Base-by-base conservation (phyloP, 306 rosid species). In the Vigna hirtella region DNA sequence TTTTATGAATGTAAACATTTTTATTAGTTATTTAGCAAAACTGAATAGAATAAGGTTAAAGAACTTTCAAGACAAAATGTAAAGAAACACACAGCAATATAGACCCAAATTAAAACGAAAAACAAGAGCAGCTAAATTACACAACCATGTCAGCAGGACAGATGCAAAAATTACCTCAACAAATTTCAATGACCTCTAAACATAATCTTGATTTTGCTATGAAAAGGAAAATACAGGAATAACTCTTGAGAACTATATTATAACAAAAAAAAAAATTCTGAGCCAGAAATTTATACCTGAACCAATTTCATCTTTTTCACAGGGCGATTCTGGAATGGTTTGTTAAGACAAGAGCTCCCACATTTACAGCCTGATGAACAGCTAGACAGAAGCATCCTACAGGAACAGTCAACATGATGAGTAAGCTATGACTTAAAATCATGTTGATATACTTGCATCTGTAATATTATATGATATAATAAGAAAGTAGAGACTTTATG, bases 281-380 rank as follows among this genome's bases (percentile, higher is more conserved):
- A 76, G 56, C 34, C 61, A 69, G 62, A 61, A 73, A 26, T 43
- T 73, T 66, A 24, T 90, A 94, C 98, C 98, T 87, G 67, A 58
- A 94, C 91, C 84, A 92, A 85, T 80, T 92, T 92, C 97, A 94
- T 88, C 87, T 87, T 90, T 85, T 94, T 94, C 78, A 77, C 84
- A 47, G 92, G 93, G 11, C 95, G 92, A 61, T 74, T 77, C 83
- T 94, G 98, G 78, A 94, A 94, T 45, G 98, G 86, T 79, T 94
- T 94, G 87, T 94, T 94, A 55, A 90, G 89, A 88, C 98, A 94
- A 22, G 86, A 77, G 79, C 12, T 73, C 78, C 96, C 97, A 81
- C 97, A 94, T 85, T 94, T 94, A 84, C 98, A 94, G 75, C 83
- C 90, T 74, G 95, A 87, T 34, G 98, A 94, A 82, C 98, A 94